Evolutionary conservation across 371 early-diverging fungal genomes (phyloP).

Genomic region (Mortierella sp.): DNA sequence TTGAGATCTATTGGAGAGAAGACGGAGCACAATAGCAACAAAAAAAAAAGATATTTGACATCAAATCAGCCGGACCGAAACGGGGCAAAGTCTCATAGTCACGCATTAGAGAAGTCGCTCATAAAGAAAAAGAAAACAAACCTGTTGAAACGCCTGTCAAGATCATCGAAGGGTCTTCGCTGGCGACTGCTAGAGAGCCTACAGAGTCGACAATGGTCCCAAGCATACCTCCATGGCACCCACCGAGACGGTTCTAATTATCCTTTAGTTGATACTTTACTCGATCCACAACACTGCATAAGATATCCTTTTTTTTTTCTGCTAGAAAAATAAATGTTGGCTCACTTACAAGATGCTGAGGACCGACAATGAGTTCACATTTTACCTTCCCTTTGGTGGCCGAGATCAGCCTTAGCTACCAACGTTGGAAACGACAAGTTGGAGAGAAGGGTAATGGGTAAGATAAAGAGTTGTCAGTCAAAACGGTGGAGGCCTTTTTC

Average conservation of each 20-base stretch:
- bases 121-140: no score
- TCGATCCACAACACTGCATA: no score
- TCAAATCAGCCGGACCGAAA: no score
- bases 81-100: no score
- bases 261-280: no score
- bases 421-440: background rate
- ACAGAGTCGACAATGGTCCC: conserved; percentile 70
- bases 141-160: conserved; percentile 75
- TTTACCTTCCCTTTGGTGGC: conserved; percentile 56
- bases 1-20: conserved; percentile 60
- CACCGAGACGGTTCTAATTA: conserved; percentile 66
- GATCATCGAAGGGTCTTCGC: conserved; percentile 66
- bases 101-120: no score
- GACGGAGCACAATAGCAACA: no score
- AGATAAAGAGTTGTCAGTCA: no score
- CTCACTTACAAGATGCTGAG: conserved; percentile 61
- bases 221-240: conserved; percentile 71
- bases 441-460: no score
- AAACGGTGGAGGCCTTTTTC: no score
- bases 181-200: conserved; percentile 70
- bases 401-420: conserved; percentile 58
- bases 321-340: background rate
- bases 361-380: conserved; percentile 63
- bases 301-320: no score
- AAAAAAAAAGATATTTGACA: no score